Evolutionary conservation across 768 basidiomycete genomes (phyloP).

Genomic region (Lactarius tabidus): DNA sequence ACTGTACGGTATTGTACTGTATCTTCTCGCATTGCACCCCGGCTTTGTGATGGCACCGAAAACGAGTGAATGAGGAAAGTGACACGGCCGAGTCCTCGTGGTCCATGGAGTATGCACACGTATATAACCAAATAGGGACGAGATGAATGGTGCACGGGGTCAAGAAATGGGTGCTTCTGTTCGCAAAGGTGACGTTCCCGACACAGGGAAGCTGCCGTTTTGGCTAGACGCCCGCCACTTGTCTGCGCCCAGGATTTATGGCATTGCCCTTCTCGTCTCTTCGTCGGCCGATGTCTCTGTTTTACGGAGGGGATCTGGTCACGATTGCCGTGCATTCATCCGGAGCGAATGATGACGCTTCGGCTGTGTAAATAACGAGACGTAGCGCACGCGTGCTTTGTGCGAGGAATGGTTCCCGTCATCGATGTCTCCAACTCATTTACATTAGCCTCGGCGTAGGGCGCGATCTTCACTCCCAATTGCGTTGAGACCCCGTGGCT

Average conservation of each 20-base stretch:
- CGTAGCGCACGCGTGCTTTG: no score
- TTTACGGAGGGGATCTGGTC: not conserved
- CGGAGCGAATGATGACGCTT: not conserved
- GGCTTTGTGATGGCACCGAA: not conserved
- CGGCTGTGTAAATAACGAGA: not conserved
- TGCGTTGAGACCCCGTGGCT: not conserved
- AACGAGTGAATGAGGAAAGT: not conserved
- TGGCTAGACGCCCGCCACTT: not conserved
- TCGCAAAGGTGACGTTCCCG: not conserved
- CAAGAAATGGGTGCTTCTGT: not conserved
- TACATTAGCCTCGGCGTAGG: not conserved
- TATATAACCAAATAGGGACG: no score
- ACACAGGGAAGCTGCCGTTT: not conserved
- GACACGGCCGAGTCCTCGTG: not conserved
- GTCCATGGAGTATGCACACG: not conserved
- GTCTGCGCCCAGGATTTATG: not conserved
- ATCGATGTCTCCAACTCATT: not conserved
- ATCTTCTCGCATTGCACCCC: not conserved
- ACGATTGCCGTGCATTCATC: not conserved
- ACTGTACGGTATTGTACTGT: no score
- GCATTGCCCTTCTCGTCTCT: not conserved
- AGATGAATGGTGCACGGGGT: not conserved
- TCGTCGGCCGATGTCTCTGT: not conserved
- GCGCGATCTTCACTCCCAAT: constrained; percentile 6
- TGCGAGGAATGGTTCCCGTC: constrained; percentile 7